Evolutionary conservation across 1,139 yeast species (phyloP), one percentile per base, ranked within the genome.

Genomic region (Blastobotrys malaysiensis): DNA sequence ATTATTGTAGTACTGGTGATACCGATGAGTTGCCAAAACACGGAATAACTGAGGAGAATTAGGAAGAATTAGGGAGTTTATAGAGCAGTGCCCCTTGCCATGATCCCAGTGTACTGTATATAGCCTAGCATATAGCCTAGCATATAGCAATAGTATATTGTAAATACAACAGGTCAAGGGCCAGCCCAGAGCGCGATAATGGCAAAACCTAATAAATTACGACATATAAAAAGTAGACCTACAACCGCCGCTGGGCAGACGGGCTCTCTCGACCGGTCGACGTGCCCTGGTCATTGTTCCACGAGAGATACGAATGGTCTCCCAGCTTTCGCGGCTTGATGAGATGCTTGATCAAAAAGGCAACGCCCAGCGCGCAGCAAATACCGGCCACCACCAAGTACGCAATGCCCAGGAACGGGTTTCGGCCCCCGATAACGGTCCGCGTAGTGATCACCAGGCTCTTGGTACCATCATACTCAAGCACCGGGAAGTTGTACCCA

Each of bases 341-440:
- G 43, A 83, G 63, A 63, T 86, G 87, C 59, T 86, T 79, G 45
- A 80, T 65, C 61, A 85, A 74, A 67, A 87, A 81, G 20, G 77
- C 66, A 14, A 84, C 61, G 9, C 87, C 87, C 55, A 88, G 74
- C 1, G 80, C 59, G 53, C 86, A 76, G 64, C 95, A 87, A n/a
- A 91, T 72, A 2, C 90, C 96, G n/a, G 98, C 98, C 21, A 88
- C 95, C 14, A 83, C 95, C 65, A 93, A 81, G 86, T 96, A 93
- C 39, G 90, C 80, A 55, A 89, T 81, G 24, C 99, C 98, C 63
- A 93, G 73, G 66, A 91, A 91, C 53, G 82, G 75, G 70, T 93
- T 93, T 66, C 88, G 84, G 21, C 98, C 98, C 20, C 99, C 99
- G 63, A 89, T 81, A 6, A 84, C 93, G 13, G 95, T 83, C 63